Percentiles rank a stretch among this genome's conserved stretches.
Conservation (phyloP, 805 yeast species). For the Phaffomyces opuntiae region DNA sequence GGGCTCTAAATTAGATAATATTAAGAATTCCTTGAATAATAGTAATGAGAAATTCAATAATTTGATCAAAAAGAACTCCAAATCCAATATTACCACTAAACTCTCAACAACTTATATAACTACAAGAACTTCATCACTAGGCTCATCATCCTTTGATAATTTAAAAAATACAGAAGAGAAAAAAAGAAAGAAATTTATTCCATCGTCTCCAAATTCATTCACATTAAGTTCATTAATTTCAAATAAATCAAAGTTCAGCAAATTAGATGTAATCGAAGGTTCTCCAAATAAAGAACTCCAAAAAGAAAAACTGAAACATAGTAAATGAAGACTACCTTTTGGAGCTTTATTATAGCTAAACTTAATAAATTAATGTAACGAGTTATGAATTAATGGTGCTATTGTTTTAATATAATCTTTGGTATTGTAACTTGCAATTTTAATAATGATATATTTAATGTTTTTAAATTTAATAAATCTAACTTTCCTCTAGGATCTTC, state of each 20-base stretch:
- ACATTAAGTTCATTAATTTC: constrained; percentile 16
- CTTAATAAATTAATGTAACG: too few relatives aligned
- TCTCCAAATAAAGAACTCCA: constrained; percentile 16
- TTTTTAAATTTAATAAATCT: too few relatives aligned
- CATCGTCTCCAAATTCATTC: constrained; percentile 21
- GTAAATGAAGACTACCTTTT: not conserved
- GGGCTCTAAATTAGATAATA: constrained; percentile 22
- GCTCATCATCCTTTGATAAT: too few relatives aligned
- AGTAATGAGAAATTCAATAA: constrained; percentile 8
- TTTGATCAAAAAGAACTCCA: constrained; percentile 6
- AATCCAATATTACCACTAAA: constrained; percentile 18
- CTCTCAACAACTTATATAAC: constrained; percentile 16
- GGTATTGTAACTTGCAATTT: too few relatives aligned
- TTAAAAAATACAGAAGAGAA: not conserved
- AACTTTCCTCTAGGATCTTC: too few relatives aligned
- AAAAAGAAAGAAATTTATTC: constrained; percentile 8
- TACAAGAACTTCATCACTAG: constrained; percentile 14
- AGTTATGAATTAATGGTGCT: too few relatives aligned
- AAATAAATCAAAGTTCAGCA: not conserved
- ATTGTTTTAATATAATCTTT: too few relatives aligned
- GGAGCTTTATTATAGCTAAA: not conserved
- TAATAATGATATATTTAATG: too few relatives aligned
- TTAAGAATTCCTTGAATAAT: constrained; percentile 20
- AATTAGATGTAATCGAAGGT: constrained; percentile 18
- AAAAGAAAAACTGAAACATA: not conserved